A percentile compares a stretch with the other conserved stretches of the same genome.
Conservation (phyloP, 345 rosid genomes). For the Zanthoxylum bungeanum region DNA sequence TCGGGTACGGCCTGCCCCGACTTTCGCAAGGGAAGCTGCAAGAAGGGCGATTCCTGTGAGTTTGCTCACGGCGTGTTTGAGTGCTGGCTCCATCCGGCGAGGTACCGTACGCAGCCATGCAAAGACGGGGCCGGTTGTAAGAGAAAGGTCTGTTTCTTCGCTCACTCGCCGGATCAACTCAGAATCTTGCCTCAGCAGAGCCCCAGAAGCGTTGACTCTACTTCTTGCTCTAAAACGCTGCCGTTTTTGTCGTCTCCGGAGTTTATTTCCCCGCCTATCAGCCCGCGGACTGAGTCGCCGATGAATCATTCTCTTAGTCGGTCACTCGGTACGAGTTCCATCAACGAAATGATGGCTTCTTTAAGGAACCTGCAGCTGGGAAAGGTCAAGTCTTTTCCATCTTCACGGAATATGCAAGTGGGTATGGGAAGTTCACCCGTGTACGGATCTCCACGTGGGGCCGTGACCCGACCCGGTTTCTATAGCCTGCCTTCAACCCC, state of each 20-base stretch:
- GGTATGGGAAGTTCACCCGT: constrained; percentile 34
- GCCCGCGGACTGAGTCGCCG: constrained; percentile 61
- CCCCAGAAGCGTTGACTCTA: constrained; percentile 39
- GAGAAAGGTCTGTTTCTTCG: constrained; percentile 86
- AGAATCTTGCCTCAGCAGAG: constrained; percentile 55
- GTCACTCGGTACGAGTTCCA: constrained; percentile 46
- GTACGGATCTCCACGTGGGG: constrained; percentile 57
- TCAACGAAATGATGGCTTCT: constrained; percentile 53
- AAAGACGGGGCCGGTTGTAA: constrained; percentile 73
- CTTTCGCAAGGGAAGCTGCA: constrained; percentile 70
- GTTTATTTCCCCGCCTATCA: constrained; percentile 59
- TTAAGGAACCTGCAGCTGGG: constrained; percentile 63
- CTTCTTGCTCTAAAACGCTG: constrained; percentile 27
- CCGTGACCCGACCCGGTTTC: constrained; percentile 53
- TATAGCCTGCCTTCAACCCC: constrained; percentile 59
- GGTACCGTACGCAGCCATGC: constrained; percentile 89
- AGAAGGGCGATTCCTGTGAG: constrained; percentile 80
- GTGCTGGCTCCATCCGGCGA: constrained; percentile 95
- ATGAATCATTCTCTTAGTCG: constrained; percentile 48
- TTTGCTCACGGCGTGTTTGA: constrained; percentile 92
- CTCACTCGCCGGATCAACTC: constrained; percentile 87
- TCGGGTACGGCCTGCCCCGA: constrained; percentile 86
- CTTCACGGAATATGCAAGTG: constrained; percentile 32
- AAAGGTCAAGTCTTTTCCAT: constrained; percentile 56
- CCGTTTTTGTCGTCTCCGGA: constrained; percentile 49